Conservation (phyloP, 2,329 filamentous ascomycete genomes). For the Pestalotiopsis sp. region DNA sequence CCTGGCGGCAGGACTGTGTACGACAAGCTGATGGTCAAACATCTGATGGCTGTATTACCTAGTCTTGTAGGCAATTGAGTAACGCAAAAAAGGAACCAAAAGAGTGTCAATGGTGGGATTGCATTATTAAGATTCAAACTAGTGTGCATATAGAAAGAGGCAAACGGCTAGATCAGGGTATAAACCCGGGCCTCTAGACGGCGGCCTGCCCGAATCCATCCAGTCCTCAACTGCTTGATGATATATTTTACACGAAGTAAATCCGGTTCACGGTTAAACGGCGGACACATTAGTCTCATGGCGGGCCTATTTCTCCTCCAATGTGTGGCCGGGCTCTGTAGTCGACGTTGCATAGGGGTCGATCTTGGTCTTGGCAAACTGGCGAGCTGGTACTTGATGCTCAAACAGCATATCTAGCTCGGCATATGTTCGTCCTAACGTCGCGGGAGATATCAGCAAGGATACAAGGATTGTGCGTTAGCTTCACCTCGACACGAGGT, state of each 20-base stretch:
- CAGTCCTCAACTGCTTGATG: not conserved
- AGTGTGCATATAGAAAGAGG: not conserved
- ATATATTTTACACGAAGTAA: not conserved
- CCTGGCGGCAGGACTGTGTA: slow-evolving; percentile 42
- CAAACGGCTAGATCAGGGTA: not conserved
- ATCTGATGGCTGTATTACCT: slow-evolving; percentile 24
- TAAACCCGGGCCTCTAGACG: too few relatives aligned
- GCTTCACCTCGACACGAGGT: not conserved
- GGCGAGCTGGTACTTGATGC: slow-evolving; percentile 39
- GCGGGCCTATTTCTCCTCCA: not conserved
- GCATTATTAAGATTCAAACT: not conserved
- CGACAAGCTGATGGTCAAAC: slow-evolving; percentile 41
- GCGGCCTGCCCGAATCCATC: not conserved
- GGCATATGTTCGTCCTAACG: slow-evolving; percentile 41
- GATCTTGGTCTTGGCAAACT: slow-evolving; percentile 41
- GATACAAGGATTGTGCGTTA: not conserved
- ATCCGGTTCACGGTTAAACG: not conserved
- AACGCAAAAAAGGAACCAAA: not conserved
- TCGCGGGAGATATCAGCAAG: not conserved
- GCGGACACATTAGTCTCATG: not conserved
- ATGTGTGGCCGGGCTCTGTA: slow-evolving; percentile 2
- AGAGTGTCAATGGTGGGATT: not conserved
- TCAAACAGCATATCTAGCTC: slow-evolving; percentile 47
- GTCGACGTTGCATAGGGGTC: slow-evolving; percentile 35
- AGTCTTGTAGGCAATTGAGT: slow-evolving; percentile 4